Evolutionary conservation across 1,284 basidiomycete genomes (phyloP).

Genomic region (Cutaneotrichosporon mucoides): DNA sequence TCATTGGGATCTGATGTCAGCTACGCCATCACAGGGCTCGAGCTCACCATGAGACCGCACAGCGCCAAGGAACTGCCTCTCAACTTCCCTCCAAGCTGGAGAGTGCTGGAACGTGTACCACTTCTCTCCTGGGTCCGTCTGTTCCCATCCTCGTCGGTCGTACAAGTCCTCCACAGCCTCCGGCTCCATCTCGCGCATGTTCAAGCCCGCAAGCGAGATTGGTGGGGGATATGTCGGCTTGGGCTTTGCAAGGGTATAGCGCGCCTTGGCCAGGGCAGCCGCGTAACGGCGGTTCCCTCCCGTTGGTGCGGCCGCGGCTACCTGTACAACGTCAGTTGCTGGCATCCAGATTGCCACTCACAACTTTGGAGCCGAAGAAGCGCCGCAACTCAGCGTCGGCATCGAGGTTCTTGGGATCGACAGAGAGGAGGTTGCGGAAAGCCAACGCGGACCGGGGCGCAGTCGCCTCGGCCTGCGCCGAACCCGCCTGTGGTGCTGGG

Average conservation of each 20-base stretch:
- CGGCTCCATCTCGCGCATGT: constrained; percentile 57
- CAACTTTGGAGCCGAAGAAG: constrained; percentile 86
- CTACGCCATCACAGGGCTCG: neutral
- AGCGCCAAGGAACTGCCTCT: constrained; percentile 71
- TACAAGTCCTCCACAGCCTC: constrained; percentile 57
- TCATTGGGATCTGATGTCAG: constrained; percentile 50
- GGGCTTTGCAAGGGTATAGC: constrained; percentile 43
- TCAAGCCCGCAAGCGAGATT: constrained; percentile 57
- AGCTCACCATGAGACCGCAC: constrained; percentile 71
- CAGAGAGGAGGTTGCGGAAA: constrained; percentile 59
- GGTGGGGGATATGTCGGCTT: constrained; percentile 50
- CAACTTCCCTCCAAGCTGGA: constrained; percentile 71
- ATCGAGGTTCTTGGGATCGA: constrained; percentile 74
- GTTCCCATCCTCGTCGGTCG: constrained; percentile 51
- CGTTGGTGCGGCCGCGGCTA: constrained; percentile 31
- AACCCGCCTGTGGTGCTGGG: constrained; percentile 1
- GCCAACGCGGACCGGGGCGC: constrained; percentile 20
- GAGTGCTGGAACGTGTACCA: constrained; percentile 86
- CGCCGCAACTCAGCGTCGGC: constrained; percentile 80
- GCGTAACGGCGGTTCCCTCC: constrained; percentile 25
- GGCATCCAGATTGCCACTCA: constrained; percentile 46
- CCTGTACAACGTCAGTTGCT: constrained; percentile 15
- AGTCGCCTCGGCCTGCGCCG: constrained; percentile 4
- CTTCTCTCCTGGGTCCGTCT: constrained; percentile 56
- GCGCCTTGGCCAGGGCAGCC: constrained; percentile 27